Evolutionary conservation across 2,329 filamentous ascomycete genomes (phyloP), one percentile per base, ranked within the genome.

Genomic region (Trichocomaceae sp.): DNA sequence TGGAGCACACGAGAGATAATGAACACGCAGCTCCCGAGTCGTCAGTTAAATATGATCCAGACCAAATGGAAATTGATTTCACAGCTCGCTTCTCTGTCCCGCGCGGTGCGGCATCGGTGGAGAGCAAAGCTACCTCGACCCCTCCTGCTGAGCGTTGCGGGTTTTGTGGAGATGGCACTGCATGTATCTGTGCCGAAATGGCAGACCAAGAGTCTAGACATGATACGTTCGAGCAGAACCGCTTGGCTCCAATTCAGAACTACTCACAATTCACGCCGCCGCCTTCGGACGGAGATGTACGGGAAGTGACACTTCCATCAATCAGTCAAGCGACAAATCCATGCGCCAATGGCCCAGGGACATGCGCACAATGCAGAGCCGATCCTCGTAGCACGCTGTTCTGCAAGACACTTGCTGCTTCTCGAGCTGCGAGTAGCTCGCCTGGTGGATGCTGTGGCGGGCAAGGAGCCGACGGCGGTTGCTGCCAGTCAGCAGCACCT

Each of bases 311-410:
- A 20, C 61, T 74, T 7, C 66, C 66, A 4, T 64, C 69, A n/a
- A 66, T 70, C 56, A 67, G 61, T 57, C 59, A 70, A 58, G 63
- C 69, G 9, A 67, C 68, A 20, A 74, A 72, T 47, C 66, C 72
- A 47, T 77, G 86, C 23, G 77, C 81, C 37, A 85, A 85, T 52
- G 87, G 87, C 0, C 88, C 88, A 0, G 88, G 88, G 9, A 87
- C 85, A 15, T 93, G 88, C 66, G 81, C 85, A 3, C 87, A 92
- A 72, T 93, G 88, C 66, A 79, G 86, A 57, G 77, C 83, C 1
- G 88, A 92, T 66, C 87, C 88, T 17, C 85, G 86, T 66, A 89
- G 88, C 2, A 88, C 87, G 1, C 81, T 91, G 37, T 93, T 93
- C 75, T 93, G 88, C 71, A 86, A 88, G 59, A 86, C 87, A 10